A percentile compares a stretch with the other conserved stretches of the same genome.
Conservation (phyloP, 176 grass and related monocot genomes). For the Cymbopogon citratus region DNA sequence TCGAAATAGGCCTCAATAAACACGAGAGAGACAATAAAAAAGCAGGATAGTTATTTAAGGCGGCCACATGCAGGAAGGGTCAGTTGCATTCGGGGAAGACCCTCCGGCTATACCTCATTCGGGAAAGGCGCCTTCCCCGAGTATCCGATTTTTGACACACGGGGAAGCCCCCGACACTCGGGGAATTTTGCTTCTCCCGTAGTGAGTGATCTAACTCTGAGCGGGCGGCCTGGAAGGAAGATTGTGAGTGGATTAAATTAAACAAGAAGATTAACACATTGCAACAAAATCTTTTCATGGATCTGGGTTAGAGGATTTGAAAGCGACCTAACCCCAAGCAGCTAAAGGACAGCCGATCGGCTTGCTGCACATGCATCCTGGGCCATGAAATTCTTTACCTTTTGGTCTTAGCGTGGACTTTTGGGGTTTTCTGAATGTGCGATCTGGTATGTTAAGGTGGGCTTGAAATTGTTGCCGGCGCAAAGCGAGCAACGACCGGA, state of each 20-base stretch:
- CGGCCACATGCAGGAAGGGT: too few relatives aligned
- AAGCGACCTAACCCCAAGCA: background rate
- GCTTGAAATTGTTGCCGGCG: constrained; percentile 13
- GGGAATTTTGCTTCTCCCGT: too few relatives aligned
- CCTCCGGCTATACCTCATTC: too few relatives aligned
- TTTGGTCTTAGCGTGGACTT: background rate
- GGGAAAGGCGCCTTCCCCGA: too few relatives aligned
- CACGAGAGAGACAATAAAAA: background rate
- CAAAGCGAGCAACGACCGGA: background rate
- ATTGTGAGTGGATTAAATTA: background rate
- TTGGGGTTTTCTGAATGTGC: background rate
- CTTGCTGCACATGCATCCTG: constrained; percentile 5
- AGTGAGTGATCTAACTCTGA: background rate
- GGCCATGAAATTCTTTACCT: background rate
- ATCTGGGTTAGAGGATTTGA: background rate
- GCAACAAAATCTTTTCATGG: background rate
- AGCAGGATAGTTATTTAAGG: background rate
- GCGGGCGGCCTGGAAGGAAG: background rate
- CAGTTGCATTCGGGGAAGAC: too few relatives aligned
- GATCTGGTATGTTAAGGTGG: constrained; percentile 11
- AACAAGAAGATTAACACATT: too few relatives aligned
- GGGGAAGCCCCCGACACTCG: too few relatives aligned
- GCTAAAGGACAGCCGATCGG: background rate
- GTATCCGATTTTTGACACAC: too few relatives aligned
- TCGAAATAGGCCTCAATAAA: background rate